These are phyloP conservation scores for Aspergillus hortae DNA, from an alignment of 2,329 filamentous ascomycete species.

Conservation along the genomic window DNA sequence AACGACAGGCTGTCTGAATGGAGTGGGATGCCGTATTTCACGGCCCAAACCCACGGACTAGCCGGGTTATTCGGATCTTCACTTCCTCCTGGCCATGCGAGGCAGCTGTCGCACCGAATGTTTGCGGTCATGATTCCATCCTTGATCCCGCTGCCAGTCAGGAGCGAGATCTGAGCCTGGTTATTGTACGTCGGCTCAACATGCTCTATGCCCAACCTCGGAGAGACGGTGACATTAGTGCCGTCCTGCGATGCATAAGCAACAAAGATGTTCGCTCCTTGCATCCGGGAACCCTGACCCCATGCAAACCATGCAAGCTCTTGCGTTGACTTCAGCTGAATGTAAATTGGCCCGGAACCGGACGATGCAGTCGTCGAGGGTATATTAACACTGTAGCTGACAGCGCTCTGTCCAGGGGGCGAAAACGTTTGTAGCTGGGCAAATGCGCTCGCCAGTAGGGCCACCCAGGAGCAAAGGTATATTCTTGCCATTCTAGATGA, in stretches of 20 bases:
- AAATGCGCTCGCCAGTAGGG: neutral
- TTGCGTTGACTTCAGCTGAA: constrained; percentile 53
- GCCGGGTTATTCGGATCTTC: constrained; percentile 14
- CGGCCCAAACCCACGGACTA: constrained; percentile 29
- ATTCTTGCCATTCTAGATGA: too few relatives aligned
- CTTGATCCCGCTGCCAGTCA: constrained; percentile 57
- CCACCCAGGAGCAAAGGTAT: neutral
- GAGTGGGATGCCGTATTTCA: constrained; percentile 20
- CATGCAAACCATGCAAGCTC: constrained; percentile 52
- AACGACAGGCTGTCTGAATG: constrained; percentile 17
- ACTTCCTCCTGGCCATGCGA: constrained; percentile 19
- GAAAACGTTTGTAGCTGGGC: constrained; percentile 10
- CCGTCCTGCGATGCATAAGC: constrained; percentile 51
- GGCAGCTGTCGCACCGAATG: constrained; percentile 39
- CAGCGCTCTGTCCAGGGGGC: constrained; percentile 1
- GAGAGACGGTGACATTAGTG: constrained; percentile 61
- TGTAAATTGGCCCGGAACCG: constrained; percentile 56
- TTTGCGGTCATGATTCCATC: constrained; percentile 58
- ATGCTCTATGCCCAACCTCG: constrained; percentile 51
- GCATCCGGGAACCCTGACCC: constrained; percentile 56
- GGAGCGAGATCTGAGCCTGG: constrained; percentile 48
- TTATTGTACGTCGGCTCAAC: constrained; percentile 47
- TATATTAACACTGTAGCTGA: constrained; percentile 8
- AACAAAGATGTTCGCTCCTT: constrained; percentile 58
- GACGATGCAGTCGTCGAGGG: constrained; percentile 22